Conservation (phyloP, 768 basidiomycete genomes). For the Suillus weaverae region DNA sequence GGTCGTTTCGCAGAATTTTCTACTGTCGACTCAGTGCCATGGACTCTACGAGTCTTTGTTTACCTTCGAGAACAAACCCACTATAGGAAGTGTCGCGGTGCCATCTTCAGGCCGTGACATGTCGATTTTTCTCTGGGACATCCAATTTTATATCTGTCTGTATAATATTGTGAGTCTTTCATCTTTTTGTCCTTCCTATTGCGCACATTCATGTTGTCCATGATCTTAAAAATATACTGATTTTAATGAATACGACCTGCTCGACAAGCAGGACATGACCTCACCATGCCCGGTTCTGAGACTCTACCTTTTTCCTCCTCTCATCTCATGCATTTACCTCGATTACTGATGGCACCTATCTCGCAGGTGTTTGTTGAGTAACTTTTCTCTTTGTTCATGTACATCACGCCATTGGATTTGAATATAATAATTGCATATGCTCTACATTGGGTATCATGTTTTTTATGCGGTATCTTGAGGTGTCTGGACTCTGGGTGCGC, state of each 20-base stretch:
- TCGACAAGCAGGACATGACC: conserved; percentile 21
- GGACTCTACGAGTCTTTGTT: conserved; percentile 36
- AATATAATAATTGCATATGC: background rate
- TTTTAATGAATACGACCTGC: conserved; percentile 35
- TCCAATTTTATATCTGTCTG: background rate
- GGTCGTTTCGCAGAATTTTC: conserved; percentile 36
- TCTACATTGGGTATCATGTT: background rate
- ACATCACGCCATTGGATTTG: background rate
- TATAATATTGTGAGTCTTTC: background rate
- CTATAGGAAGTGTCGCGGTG: conserved; percentile 52
- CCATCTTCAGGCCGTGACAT: conserved; percentile 41
- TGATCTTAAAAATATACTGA: conserved; percentile 29
- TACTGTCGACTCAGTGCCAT: conserved; percentile 52
- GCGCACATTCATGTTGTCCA: conserved; percentile 8
- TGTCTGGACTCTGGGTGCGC: background rate
- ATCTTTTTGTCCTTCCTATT: background rate
- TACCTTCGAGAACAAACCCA: conserved; percentile 44
- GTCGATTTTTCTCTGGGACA: conserved; percentile 49
- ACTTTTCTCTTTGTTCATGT: background rate
- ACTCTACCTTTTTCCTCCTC: background rate
- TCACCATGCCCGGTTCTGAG: conserved; percentile 11
- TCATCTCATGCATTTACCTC: background rate
- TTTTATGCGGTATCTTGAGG: background rate
- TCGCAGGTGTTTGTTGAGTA: background rate
- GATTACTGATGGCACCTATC: background rate